These are phyloP conservation scores for Stephania japonica DNA, from an alignment of 164 flowering plant species.

Conservation along the genomic window DNA sequence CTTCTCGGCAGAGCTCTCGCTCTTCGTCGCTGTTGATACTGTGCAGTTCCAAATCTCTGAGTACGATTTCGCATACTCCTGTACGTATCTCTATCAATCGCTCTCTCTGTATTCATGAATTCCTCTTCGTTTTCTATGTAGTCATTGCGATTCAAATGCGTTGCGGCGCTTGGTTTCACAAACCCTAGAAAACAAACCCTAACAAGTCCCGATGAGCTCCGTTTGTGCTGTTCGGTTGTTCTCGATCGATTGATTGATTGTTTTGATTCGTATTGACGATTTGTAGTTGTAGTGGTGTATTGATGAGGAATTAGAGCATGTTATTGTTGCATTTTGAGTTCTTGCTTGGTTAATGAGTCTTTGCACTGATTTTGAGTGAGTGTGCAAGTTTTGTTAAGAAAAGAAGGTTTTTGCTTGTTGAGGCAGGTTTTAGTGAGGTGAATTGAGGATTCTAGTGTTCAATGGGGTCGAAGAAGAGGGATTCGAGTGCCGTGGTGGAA, in stretches of 20 bases:
- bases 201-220: neutral
- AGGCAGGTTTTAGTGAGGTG: neutral
- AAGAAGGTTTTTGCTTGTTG: neutral
- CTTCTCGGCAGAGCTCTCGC: neutral
- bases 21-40: neutral
- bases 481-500: conserved; percentile 21
- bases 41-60: neutral
- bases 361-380: neutral
- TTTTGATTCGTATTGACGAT: neutral
- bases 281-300: neutral
- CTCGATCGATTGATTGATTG: neutral
- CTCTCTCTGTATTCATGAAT: neutral
- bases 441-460: neutral
- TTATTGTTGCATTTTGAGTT: no score
- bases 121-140: no score
- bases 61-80: neutral
- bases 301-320: no score
- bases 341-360: neutral
- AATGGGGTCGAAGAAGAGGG: conserved; percentile 52
- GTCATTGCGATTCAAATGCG: no score
- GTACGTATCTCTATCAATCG: neutral
- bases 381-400: neutral
- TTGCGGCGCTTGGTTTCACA: neutral
- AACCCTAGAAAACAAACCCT: neutral
- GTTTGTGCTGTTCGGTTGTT: neutral